Percentiles rank a stretch among this genome's conserved stretches.
phyloP scores from a whole-genome alignment of 208 protist genomes.

The Leishmania gerbilli region DNA sequence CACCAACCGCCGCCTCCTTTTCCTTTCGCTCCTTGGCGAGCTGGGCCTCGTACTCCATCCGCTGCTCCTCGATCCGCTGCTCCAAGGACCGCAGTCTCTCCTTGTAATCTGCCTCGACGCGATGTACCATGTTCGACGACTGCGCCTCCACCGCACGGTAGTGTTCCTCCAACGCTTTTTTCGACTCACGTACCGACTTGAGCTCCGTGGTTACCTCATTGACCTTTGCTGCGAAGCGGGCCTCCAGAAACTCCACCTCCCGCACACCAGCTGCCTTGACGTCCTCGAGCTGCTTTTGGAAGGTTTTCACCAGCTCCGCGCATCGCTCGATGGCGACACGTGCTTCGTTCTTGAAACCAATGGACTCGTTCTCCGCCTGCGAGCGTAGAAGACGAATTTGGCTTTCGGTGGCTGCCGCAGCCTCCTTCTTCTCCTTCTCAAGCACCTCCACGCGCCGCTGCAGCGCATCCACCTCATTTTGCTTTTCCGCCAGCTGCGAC shows the following conservation, averaged over 20 bases:
- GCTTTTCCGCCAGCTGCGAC: constrained; percentile 47
- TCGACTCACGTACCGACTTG: constrained; percentile 45
- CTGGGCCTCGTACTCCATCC: constrained; percentile 46
- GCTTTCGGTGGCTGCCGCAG: constrained; percentile 62
- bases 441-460: constrained; percentile 33
- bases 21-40: constrained; percentile 42
- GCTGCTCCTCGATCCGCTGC: constrained; percentile 62
- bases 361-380: constrained; percentile 72
- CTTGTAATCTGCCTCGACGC: constrained; percentile 80
- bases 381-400: constrained; percentile 72
- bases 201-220: constrained; percentile 73
- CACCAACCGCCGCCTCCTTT: constrained; percentile 48
- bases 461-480: constrained; percentile 40
- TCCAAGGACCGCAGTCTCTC: constrained; percentile 64
- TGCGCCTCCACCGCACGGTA: constrained; percentile 49
- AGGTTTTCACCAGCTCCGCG: constrained; percentile 48
- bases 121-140: constrained; percentile 52
- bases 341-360: constrained; percentile 55
- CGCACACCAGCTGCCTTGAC: constrained; percentile 62
- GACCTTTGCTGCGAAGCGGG: constrained; percentile 52
- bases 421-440: constrained; percentile 42
- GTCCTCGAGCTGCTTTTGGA: constrained; percentile 77
- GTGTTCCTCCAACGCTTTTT: constrained; percentile 50
- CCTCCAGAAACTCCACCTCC: constrained; percentile 80
- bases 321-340: constrained; percentile 53